Evolutionary conservation across 495 filamentous ascomycete genomes (phyloP), one percentile per base, ranked within the genome.

Genomic region (Xylaria sp.): DNA sequence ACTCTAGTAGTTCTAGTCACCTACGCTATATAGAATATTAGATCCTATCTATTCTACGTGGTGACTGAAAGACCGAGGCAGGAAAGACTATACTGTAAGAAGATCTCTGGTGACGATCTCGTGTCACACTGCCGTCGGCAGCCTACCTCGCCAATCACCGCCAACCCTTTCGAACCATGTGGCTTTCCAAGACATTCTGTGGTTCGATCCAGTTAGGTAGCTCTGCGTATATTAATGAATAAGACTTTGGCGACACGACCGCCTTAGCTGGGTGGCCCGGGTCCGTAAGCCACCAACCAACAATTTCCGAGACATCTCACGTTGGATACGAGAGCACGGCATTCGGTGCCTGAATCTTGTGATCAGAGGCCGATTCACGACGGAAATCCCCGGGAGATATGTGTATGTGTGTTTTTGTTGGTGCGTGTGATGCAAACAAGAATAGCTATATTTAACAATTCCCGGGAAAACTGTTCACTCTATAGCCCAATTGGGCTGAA

Each of bases 81-180:
- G 33, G 2, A 63, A 63, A 26, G 59, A 37, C 37, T n/a, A n/a
- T n/a, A n/a, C 19, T 26, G 2, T 21, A 43, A 35, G 26, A 63
- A 46, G 40, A 15, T n/a, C 62, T 65, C 15, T 29, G 29, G n/a
- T 19, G 29, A 52, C 17, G 31, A 37, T 15, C 44, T 67, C 48
- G 46, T 55, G 31, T 67, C 29, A 41, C n/a, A 55, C 55, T n/a
- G 64, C 46, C 48, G 19, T 33, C 64, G 14, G 46, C 48, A 67
- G 35, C 44, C 31, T 52, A 19, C 17, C 21, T 35, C 33, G 21
- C 48, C 64, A 55, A 67, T 67, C 35, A 67, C n/a, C 11, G 15
- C 26, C 2, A 17, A 11, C n/a, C 44, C 19, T 31, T 31, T 19
- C 63, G 46, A 29, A 35, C 3, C 35, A 8, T 65, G 48, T 41